Conservation (phyloP, 164 flowering plant species). For the Piper betle region DNA sequence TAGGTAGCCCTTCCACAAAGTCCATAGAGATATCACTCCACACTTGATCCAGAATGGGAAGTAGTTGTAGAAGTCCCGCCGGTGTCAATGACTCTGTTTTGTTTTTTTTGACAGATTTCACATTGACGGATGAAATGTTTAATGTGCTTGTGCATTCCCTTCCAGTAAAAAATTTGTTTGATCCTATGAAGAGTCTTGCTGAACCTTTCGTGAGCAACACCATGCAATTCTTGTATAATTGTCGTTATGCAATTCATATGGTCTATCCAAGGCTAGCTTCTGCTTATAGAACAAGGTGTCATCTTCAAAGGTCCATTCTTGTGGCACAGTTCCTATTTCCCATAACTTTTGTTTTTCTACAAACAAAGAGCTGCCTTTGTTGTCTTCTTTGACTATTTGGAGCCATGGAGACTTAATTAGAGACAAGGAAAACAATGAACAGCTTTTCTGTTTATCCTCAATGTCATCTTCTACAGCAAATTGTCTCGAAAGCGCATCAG, state of each 20-base stretch:
- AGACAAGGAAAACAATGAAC: too few relatives aligned
- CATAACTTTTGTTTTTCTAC: background rate
- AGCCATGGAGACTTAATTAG: background rate
- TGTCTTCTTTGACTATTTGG: too few relatives aligned
- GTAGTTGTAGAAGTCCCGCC: slow-evolving; percentile 1
- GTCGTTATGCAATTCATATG: too few relatives aligned
- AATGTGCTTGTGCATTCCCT: background rate
- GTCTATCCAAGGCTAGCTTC: background rate
- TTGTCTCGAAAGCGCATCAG: too few relatives aligned
- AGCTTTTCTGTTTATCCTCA: background rate
- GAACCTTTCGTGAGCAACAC: background rate
- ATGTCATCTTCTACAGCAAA: background rate
- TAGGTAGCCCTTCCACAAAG: too few relatives aligned
- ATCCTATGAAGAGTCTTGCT: background rate
- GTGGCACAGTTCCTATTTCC: background rate
- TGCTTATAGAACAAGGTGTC: background rate
- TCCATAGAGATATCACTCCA: background rate
- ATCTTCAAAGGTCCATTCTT: background rate
- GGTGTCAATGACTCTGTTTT: background rate
- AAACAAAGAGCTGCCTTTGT: too few relatives aligned
- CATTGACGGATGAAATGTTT: background rate
- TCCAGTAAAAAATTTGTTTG: background rate
- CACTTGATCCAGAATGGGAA: background rate
- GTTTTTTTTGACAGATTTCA: background rate
- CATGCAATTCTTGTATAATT: background rate